A percentile compares a stretch with the other conserved stretches of the same genome.
Conservation (phyloP, 2,329 filamentous ascomycete species). For the Arachnopeziza araneosa region DNA sequence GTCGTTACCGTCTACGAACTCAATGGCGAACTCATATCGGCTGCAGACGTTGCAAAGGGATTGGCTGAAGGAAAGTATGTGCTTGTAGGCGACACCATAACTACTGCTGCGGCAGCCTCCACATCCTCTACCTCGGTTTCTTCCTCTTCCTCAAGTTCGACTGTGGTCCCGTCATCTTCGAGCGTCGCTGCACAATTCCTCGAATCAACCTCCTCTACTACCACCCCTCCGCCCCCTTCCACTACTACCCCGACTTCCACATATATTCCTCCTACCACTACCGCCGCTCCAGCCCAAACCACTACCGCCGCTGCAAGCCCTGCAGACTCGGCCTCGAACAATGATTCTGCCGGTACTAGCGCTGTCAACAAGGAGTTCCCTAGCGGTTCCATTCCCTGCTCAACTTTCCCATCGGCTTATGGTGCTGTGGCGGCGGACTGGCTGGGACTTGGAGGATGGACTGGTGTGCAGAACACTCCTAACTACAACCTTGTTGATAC, state of each 20-base stretch:
- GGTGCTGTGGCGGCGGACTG: conserved; percentile 69
- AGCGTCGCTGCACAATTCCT: background rate
- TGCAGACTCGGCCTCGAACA: conserved; percentile 20
- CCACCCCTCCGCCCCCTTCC: background rate
- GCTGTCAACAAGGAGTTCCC: conserved; percentile 69
- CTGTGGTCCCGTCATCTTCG: background rate
- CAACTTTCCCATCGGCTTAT: conserved; percentile 70
- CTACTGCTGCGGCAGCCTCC: conserved; percentile 44
- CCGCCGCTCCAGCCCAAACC: conserved; percentile 33
- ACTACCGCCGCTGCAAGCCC: conserved; percentile 28
- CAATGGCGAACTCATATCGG: conserved; percentile 54
- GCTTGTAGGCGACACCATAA: conserved; percentile 48
- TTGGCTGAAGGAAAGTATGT: conserved; percentile 67
- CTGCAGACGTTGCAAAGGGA: conserved; percentile 63
- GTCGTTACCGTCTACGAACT: conserved; percentile 68
- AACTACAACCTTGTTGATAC: conserved; percentile 43
- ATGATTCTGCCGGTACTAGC: conserved; percentile 28
- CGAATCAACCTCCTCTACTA: background rate
- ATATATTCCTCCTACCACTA: conserved; percentile 33
- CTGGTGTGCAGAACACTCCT: conserved; percentile 65
- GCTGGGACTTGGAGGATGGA: conserved; percentile 69
- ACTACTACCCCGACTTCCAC: conserved; percentile 30
- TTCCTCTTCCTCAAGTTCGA: conserved; percentile 28
- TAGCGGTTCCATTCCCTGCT: conserved; percentile 66
- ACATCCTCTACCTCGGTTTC: conserved; percentile 27